Evolutionary conservation across 768 basidiomycete species (phyloP).

Genomic region (Crepidotus variabilis): DNA sequence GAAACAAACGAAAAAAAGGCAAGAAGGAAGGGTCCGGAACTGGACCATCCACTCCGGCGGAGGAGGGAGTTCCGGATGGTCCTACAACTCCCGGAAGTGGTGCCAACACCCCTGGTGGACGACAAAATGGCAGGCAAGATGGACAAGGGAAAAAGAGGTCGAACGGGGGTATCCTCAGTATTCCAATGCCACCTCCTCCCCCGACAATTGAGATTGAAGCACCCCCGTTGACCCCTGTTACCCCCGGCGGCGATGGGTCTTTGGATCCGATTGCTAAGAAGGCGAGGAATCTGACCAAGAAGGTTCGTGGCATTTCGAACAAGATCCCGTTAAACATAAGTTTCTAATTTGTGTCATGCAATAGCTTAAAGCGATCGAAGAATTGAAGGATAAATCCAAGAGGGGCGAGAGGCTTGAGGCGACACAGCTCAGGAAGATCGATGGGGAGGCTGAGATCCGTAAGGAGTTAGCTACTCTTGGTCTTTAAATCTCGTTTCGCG

Average conservation of each 20-base stretch:
- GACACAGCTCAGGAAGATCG: conserved; percentile 97
- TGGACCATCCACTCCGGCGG: conserved; percentile 10
- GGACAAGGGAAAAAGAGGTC: conserved; percentile 20
- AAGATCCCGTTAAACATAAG: neutral
- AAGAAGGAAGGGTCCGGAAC: conserved; percentile 36
- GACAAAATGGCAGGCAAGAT: conserved; percentile 21
- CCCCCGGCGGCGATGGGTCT: conserved; percentile 51
- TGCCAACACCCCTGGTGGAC: conserved; percentile 21
- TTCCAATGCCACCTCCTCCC: conserved; percentile 5
- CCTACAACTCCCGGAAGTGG: conserved; percentile 23
- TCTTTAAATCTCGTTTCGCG: conserved; percentile 4
- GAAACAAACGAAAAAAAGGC: conserved; percentile 55
- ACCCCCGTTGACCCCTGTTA: conserved; percentile 39
- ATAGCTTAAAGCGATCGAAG: conserved; percentile 97
- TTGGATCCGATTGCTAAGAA: conserved; percentile 88
- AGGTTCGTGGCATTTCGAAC: conserved; percentile 46
- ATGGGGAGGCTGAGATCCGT: conserved; percentile 80
- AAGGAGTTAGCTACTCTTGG: conserved; percentile 62
- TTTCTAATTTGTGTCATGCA: conserved; percentile 1
- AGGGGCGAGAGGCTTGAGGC: conserved; percentile 90
- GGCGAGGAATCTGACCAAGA: conserved; percentile 92
- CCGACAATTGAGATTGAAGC: conserved; percentile 13
- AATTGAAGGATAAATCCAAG: conserved; percentile 88
- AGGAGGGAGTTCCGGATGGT: conserved; percentile 2
- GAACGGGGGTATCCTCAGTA: conserved; percentile 7